These are phyloP conservation scores for Nicotiana benthamiana DNA, from an alignment of 257 asterid species.

Conservation along the genomic window DNA sequence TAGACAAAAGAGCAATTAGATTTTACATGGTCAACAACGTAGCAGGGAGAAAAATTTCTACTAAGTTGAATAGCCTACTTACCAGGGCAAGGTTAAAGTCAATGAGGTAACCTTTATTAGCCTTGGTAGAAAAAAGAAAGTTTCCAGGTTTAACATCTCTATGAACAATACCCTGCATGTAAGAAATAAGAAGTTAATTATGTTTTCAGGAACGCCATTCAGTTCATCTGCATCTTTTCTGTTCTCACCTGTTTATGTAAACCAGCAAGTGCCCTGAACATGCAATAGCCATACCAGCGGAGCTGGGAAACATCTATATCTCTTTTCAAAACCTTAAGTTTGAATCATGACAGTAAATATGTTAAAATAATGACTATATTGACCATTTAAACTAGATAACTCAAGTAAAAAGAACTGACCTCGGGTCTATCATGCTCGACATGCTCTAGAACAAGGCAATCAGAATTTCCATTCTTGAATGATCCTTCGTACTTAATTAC, in stretches of 20 bases:
- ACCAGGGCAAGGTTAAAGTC: constrained; percentile 97
- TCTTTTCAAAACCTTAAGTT: constrained; percentile 53
- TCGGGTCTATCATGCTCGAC: constrained; percentile 92
- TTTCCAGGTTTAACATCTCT: constrained; percentile 98
- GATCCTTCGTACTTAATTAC: constrained; percentile 78
- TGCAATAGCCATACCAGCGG: constrained; percentile 82
- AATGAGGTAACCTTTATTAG: constrained; percentile 75
- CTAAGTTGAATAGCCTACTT: constrained; percentile 22
- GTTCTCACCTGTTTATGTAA: constrained; percentile 74
- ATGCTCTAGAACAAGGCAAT: constrained; percentile 80
- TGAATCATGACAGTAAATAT: not conserved
- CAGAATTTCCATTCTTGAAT: constrained; percentile 50
- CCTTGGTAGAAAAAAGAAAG: constrained; percentile 77
- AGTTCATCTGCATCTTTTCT: constrained; percentile 16
- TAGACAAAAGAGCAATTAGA: constrained; percentile 9
- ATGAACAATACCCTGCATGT: constrained; percentile 76
- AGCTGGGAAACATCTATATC: constrained; percentile 62
- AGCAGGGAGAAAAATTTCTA: constrained; percentile 1
- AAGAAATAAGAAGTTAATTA: constrained; percentile 11
- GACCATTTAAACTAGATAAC: not conserved
- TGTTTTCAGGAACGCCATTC: constrained; percentile 1
- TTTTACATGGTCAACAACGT: not conserved
- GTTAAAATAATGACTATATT: not conserved
- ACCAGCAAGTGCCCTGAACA: constrained; percentile 88
- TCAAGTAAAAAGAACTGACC: constrained; percentile 35